Evolutionary conservation across 106 monocot species (phyloP).

Genomic region (Amphibolis antarctica): DNA sequence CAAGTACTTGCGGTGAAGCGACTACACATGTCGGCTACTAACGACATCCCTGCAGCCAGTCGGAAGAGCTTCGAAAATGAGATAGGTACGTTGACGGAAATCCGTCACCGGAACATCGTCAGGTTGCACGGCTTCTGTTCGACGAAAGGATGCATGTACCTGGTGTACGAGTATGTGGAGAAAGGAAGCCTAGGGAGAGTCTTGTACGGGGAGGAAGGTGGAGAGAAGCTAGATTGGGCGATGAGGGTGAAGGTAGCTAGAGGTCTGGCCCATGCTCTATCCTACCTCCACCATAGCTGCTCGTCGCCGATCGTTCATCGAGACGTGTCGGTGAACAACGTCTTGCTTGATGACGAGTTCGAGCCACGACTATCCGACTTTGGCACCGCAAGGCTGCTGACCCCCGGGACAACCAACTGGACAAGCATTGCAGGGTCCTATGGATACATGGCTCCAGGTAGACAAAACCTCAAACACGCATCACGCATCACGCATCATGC

Average conservation of each 20-base stretch:
- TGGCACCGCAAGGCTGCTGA: constrained; percentile 47
- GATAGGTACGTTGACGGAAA: constrained; percentile 52
- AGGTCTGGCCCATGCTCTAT: constrained; percentile 65
- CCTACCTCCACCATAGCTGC: constrained; percentile 76
- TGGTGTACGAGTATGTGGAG: constrained; percentile 70
- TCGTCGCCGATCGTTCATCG: constrained; percentile 53
- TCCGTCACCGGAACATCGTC: constrained; percentile 68
- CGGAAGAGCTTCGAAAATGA: constrained; percentile 66
- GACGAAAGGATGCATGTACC: constrained; percentile 37
- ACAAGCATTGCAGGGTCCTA: constrained; percentile 61
- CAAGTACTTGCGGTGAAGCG: constrained; percentile 61
- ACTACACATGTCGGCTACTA: constrained; percentile 19
- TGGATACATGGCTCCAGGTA: constrained; percentile 95
- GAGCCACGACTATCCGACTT: constrained; percentile 70
- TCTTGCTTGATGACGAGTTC: constrained; percentile 51
- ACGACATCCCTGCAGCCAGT: constrained; percentile 16
- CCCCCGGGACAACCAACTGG: constrained; percentile 40
- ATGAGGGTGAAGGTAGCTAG: constrained; percentile 44
- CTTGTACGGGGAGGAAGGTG: constrained; percentile 42
- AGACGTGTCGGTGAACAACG: constrained; percentile 58
- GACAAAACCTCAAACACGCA: neutral
- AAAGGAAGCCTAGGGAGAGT: constrained; percentile 60
- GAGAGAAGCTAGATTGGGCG: constrained; percentile 40
- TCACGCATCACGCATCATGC: neutral
- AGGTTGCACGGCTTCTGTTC: constrained; percentile 66